These are phyloP conservation scores for Ceriops tagal DNA, from an alignment of 345 rosid genomes.

Conservation along the genomic window DNA sequence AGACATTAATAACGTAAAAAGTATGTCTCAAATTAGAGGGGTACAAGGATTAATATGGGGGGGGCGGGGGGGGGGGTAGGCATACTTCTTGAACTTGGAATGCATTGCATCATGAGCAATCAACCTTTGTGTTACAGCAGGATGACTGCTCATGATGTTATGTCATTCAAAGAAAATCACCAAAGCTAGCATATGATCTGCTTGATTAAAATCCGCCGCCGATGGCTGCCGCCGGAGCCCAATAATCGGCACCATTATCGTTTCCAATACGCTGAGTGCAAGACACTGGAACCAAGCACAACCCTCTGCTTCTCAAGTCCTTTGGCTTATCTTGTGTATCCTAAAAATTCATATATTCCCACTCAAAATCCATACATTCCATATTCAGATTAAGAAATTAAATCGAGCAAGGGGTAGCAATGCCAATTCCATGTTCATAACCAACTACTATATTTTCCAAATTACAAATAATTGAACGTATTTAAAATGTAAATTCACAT, in stretches of 20 bases:
- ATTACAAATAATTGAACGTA: too few relatives aligned
- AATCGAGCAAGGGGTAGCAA: background rate
- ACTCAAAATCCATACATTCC: background rate
- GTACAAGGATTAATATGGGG: conserved; percentile 1
- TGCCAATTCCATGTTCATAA: too few relatives aligned
- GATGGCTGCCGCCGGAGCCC: conserved; percentile 65
- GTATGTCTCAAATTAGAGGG: background rate
- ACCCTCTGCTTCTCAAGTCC: conserved; percentile 72
- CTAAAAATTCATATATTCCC: conserved; percentile 13
- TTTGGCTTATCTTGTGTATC: conserved; percentile 39
- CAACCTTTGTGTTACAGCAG: conserved; percentile 50
- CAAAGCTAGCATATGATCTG: background rate
- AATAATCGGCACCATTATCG: conserved; percentile 69
- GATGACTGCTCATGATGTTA: conserved; percentile 62
- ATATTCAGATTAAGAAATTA: background rate
- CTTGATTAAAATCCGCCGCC: conserved; percentile 40
- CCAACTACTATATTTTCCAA: too few relatives aligned
- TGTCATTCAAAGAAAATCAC: conserved; percentile 24
- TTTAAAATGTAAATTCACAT: too few relatives aligned
- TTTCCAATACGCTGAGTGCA: conserved; percentile 67
- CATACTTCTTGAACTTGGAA: background rate
- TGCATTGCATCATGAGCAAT: conserved; percentile 75
- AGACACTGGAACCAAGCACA: conserved; percentile 75
- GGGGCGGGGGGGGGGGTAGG: background rate
- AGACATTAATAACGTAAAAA: conserved; percentile 1